Evolutionary conservation across 1,284 basidiomycete genomes (phyloP).

Genomic region (Rhodotorula sp.): DNA sequence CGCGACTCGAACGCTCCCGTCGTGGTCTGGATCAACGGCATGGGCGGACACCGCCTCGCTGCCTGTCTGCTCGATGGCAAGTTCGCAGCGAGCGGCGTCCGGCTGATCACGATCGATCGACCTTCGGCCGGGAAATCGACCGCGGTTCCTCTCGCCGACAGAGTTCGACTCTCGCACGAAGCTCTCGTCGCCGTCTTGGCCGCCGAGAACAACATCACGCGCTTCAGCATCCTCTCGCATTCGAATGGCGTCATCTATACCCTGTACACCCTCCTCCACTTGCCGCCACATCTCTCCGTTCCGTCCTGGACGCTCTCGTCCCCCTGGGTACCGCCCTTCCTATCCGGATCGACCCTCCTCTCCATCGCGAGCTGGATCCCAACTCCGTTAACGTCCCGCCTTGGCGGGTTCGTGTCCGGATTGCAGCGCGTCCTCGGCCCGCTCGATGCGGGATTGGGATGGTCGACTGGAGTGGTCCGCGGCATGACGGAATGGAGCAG

Average conservation of each 20-base stretch:
- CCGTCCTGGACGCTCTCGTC: constrained; percentile 16
- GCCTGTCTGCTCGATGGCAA: constrained; percentile 17
- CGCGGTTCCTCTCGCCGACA: not conserved
- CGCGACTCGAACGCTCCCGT: not conserved
- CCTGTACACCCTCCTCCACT: constrained; percentile 20
- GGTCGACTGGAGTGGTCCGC: not conserved
- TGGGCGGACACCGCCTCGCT: constrained; percentile 26
- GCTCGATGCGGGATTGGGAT: not conserved
- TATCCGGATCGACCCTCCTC: constrained; percentile 11
- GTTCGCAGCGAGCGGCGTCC: not conserved
- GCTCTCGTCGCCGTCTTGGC: constrained; percentile 20
- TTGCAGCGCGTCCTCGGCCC: constrained; percentile 2
- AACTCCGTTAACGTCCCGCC: not conserved
- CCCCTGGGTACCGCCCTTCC: constrained; percentile 21
- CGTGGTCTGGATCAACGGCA: constrained; percentile 30
- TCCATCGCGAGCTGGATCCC: constrained; percentile 23
- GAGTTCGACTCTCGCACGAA: constrained; percentile 1
- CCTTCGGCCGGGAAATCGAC: constrained; percentile 12
- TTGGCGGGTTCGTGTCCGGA: constrained; percentile 4
- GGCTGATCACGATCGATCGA: constrained; percentile 29
- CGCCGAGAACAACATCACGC: not conserved
- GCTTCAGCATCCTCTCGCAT: constrained; percentile 19
- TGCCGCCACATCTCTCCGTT: not conserved
- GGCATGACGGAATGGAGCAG: constrained; percentile 1
- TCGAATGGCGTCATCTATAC: constrained; percentile 37